These are phyloP conservation scores for Mrakia gelida DNA, from an alignment of 768 basidiomycete species.

Conservation along the genomic window DNA sequence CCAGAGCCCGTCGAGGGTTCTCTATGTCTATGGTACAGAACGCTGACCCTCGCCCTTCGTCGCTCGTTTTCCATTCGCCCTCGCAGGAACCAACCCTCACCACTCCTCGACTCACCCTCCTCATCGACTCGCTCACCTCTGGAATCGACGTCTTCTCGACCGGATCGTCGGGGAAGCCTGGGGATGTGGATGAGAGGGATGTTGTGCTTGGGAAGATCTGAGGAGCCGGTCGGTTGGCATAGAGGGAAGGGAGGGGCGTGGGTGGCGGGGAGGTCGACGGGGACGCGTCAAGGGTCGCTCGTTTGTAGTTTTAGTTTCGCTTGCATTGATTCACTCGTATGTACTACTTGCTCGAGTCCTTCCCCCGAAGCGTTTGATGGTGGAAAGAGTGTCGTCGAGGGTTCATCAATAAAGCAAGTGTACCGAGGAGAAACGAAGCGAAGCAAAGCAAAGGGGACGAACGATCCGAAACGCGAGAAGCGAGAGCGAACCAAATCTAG, in stretches of 20 bases:
- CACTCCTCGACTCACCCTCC: conserved; percentile 61
- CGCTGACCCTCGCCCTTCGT: background rate
- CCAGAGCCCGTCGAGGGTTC: too few species aligned
- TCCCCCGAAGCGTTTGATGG: too few species aligned
- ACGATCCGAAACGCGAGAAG: too few species aligned
- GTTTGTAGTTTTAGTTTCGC: background rate
- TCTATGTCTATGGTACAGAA: too few species aligned
- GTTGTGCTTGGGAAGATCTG: conserved; percentile 27
- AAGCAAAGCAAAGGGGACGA: background rate
- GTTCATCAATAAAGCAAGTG: background rate
- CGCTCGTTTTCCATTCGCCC: background rate
- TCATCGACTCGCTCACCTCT: conserved; percentile 61
- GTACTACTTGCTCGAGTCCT: background rate
- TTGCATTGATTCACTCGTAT: background rate
- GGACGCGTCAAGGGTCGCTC: background rate
- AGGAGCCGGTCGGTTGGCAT: background rate
- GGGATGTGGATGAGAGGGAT: conserved; percentile 23
- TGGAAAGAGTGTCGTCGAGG: background rate
- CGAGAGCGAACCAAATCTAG: too few species aligned
- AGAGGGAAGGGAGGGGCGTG: background rate
- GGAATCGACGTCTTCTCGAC: conserved; percentile 32
- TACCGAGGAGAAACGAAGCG: background rate
- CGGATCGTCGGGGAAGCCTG: conserved; percentile 6
- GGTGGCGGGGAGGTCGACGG: too few species aligned
- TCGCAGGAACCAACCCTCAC: conserved; percentile 63